phyloP scores from a whole-genome alignment of 345 rosid genomes.

The Litchi chinensis region DNA sequence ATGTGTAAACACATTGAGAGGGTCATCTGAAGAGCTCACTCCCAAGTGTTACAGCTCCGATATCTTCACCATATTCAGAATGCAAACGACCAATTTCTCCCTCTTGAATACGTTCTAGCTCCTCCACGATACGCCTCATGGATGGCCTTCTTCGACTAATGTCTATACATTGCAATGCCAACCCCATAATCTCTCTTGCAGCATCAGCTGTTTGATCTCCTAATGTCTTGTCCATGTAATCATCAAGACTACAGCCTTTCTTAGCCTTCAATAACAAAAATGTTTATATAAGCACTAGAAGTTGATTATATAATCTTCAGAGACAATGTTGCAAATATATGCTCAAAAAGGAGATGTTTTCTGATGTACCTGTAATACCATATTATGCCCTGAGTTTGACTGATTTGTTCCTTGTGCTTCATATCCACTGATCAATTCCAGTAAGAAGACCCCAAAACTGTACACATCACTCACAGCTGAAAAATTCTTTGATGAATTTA shows the following conservation, averaged over 20 bases:
- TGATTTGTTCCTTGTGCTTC: conserved; percentile 29
- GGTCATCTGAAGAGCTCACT: conserved; percentile 44
- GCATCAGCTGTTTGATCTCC: conserved; percentile 10
- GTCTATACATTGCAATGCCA: conserved; percentile 41
- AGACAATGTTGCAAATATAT: neutral
- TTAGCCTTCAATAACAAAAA: conserved; percentile 25
- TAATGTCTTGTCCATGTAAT: conserved; percentile 32
- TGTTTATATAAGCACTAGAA: neutral
- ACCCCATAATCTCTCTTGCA: conserved; percentile 29
- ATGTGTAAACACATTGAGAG: neutral
- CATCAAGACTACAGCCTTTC: conserved; percentile 1
- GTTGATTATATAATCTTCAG: neutral
- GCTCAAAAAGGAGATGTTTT: neutral
- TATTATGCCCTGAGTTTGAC: conserved; percentile 19
- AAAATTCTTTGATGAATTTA: conserved; percentile 22
- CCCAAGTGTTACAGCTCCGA: conserved; percentile 36
- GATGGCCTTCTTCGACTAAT: conserved; percentile 32
- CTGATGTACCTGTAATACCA: conserved; percentile 35
- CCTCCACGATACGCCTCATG: conserved; percentile 32
- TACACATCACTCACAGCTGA: conserved; percentile 42
- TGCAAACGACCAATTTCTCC: conserved; percentile 30
- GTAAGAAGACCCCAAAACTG: conserved; percentile 49
- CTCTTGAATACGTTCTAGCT: conserved; percentile 35
- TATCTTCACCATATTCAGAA: conserved; percentile 30
- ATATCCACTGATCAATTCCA: conserved; percentile 44